Evolutionary conservation across 2,329 filamentous ascomycete genomes (phyloP).

Genomic region (Colletotrichum siamense): DNA sequence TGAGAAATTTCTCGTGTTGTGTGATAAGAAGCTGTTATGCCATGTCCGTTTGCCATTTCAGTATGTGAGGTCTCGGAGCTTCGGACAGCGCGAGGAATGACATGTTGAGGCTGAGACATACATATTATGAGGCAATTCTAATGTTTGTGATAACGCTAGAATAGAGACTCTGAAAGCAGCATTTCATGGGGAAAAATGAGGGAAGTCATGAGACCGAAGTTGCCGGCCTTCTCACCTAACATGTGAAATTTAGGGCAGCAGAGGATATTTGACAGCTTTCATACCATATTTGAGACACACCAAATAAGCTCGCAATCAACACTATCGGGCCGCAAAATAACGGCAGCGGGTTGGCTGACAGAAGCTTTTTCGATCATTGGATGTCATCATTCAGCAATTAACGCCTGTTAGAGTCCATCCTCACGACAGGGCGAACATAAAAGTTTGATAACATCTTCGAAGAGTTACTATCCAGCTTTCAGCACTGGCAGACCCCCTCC

Average conservation of each 20-base stretch:
- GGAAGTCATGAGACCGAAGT: neutral
- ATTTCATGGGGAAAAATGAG: accelerated
- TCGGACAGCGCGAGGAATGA: neutral
- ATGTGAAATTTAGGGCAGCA: too few species aligned
- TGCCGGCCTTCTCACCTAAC: accelerated
- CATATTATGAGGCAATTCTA: accelerated
- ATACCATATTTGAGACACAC: neutral
- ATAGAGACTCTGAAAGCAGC: neutral
- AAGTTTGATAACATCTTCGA: accelerated
- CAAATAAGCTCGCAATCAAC: neutral
- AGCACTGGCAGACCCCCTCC: neutral
- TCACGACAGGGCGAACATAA: accelerated
- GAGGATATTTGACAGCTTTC: neutral
- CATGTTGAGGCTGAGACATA: neutral
- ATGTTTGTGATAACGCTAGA: neutral
- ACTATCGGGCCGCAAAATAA: neutral
- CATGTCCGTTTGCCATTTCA: neutral
- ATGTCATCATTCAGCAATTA: neutral
- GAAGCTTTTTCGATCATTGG: neutral
- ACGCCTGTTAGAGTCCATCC: neutral
- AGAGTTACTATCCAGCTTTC: neutral
- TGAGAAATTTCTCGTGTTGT: too few species aligned
- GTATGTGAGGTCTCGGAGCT: neutral
- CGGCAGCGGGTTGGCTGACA: neutral
- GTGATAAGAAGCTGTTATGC: too few species aligned